Evolutionary conservation across 352 stramenopile species (phyloP).

Genomic region (Globisporangium middletonii): DNA sequence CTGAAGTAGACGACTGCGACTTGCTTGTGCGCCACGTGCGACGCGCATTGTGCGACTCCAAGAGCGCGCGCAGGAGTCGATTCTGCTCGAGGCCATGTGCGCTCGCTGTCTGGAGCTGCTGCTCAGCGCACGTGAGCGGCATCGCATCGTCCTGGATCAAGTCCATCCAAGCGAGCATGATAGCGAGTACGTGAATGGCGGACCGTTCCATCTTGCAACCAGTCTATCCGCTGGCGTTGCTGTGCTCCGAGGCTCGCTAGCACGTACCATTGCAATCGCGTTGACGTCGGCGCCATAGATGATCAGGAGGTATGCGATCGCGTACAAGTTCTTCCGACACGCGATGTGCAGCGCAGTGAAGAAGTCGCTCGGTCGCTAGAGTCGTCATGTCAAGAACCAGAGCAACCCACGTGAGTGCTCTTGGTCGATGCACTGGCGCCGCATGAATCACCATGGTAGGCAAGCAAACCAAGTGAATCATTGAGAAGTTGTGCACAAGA

Average conservation of each 20-base stretch:
- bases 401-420: too few species aligned
- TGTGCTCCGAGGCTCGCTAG: too few species aligned
- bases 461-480: background rate
- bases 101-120: conserved; percentile 14
- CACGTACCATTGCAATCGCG: conserved; percentile 42
- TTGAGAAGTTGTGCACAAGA: background rate
- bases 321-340: conserved; percentile 54
- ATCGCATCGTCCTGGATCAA: conserved; percentile 51
- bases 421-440: too few species aligned
- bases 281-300: conserved; percentile 73
- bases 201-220: too few species aligned
- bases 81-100: conserved; percentile 19
- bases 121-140: conserved; percentile 46
- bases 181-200: background rate
- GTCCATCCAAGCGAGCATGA: background rate
- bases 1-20: background rate
- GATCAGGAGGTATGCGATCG: conserved; percentile 54
- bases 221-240: too few species aligned
- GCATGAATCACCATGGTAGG: too few species aligned
- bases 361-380: conserved; percentile 43
- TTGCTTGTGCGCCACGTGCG: conserved; percentile 40
- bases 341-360: conserved; percentile 61
- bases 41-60: conserved; percentile 38
- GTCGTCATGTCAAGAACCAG: background rate
- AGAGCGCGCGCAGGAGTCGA: conserved; percentile 27